Base-by-base conservation (phyloP, 106 monocot genomes). In the Ottelia alismoides region DNA sequence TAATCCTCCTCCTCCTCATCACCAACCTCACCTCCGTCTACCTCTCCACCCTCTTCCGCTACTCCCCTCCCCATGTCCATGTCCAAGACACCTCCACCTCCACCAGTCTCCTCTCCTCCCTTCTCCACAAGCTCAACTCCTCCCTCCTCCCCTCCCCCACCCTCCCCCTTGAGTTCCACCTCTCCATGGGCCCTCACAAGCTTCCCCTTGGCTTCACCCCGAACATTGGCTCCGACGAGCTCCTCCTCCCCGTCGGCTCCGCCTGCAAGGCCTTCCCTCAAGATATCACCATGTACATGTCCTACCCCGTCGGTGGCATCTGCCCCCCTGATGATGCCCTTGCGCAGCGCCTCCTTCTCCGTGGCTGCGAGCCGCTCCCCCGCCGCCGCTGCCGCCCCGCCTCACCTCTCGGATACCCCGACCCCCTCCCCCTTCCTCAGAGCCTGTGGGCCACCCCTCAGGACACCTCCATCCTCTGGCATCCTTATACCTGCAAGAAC, bases 401-500 rank as follows among this genome's bases (percentile, higher is more conserved):
- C 9, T 60, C 72, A 3, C 78, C 75, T 0, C 16, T 0, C 4
- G 70, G 75, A 2, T 82, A 75, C 32, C 58, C 52, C 2, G 75
- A 82, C 47, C 87, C 87, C 23, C 30, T 40, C 1, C 78, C 82
- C 1, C 69, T 75, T n/a, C 78, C 87, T 0, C 52, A 22, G 27
- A 61, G 78, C 64, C 45, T 88, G n/a, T 88, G 82, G 87, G 20
- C 69, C 0, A 78, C 62, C 24, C 87, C 87, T 1, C 60, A 72
- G 14, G 87, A 82, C 51, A 70, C 70, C 46, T 82, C 69, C 68
- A 70, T 87, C 53, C 47, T 69, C 11, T 87, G 87, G 87, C 78
- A 87, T 18, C 43, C 81, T 1, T 87, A 87, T 62, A 75, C 78
- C 7, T 87, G 87, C 78, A 87, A 87, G 75, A 82, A 57, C 64